Conservation (phyloP, 305 asterid species). For the Solanum hybrid region DNA sequence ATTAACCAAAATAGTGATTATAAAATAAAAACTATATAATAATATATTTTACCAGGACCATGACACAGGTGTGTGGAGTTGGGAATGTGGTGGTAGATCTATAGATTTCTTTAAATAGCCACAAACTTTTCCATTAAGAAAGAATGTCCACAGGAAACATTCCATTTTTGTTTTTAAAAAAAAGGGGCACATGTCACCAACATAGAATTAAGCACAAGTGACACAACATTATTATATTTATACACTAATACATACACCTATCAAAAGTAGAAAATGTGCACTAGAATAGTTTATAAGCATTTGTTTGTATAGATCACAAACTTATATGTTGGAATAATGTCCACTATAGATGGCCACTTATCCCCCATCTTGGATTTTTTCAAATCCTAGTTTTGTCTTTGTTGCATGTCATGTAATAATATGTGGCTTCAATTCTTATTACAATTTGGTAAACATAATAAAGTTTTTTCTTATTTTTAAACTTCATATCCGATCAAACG, state of each 20-base stretch:
- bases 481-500: not conserved
- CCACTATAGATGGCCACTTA: not conserved
- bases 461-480: too few relatives aligned
- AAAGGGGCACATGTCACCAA: not conserved
- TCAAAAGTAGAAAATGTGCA: not conserved
- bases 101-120: conserved; percentile 1
- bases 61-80: conserved; percentile 26
- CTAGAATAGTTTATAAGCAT: not conserved
- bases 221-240: not conserved
- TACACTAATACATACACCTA: not conserved
- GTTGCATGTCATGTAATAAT: not conserved
- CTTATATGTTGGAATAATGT: not conserved
- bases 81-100: not conserved
- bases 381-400: not conserved
- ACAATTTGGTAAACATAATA: not conserved
- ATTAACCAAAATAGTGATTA: conserved; percentile 1
- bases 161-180: not conserved
- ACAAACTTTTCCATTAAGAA: conserved; percentile 4
- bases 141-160: conserved; percentile 10
- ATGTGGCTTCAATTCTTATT: not conserved
- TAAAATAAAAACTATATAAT: not conserved
- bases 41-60: not conserved
- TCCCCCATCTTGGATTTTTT: not conserved
- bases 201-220: not conserved
- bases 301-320: not conserved